phyloP scores from a whole-genome alignment of 169 alveolate genomes.

The Neospora caninum region DNA sequence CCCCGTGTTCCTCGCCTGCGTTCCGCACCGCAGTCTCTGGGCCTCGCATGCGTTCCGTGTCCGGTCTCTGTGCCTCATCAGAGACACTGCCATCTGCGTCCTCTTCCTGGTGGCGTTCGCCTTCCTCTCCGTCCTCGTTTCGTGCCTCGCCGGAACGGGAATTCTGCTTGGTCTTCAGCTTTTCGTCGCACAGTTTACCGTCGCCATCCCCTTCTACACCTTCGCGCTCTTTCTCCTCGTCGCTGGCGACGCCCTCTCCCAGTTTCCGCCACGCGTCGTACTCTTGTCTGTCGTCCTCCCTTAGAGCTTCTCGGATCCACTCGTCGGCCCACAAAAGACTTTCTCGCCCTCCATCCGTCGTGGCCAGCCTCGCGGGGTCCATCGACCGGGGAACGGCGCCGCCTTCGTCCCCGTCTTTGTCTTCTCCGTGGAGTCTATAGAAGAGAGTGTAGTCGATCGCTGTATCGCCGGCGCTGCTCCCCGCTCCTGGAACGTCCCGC shows the following conservation, averaged over 20 bases:
- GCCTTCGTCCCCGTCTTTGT: neutral
- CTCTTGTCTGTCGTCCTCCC: neutral
- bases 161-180: too few species aligned
- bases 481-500: neutral
- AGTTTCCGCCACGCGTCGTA: neutral
- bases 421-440: neutral
- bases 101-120: neutral
- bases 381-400: too few species aligned
- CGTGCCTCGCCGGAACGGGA: neutral
- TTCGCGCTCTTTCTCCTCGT: neutral
- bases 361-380: neutral
- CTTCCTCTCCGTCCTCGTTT: neutral
- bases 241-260: neutral
- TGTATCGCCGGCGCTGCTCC: neutral
- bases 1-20: neutral
- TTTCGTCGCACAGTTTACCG: too few species aligned
- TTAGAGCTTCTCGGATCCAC: constrained; percentile 10
- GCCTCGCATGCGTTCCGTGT: neutral
- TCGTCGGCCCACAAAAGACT: neutral
- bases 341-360: neutral
- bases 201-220: neutral
- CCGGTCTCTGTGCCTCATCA: too few species aligned
- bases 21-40: neutral
- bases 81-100: neutral
- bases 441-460: neutral